These are phyloP conservation scores for Rubia yunnanensis DNA, from an alignment of 257 asterid species.

Conservation along the genomic window DNA sequence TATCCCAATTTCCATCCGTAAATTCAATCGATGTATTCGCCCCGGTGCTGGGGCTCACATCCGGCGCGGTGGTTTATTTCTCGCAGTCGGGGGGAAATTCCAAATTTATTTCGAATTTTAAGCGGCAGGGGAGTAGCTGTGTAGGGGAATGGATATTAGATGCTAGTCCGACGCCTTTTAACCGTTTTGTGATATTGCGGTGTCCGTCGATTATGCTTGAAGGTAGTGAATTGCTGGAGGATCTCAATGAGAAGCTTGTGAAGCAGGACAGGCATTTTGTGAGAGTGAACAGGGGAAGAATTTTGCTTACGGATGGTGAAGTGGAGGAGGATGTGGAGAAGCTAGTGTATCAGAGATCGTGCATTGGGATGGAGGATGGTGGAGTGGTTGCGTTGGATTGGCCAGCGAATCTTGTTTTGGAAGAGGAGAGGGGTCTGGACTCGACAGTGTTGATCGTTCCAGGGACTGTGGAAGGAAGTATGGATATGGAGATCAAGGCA, in stretches of 20 bases:
- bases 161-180: slow-evolving; percentile 85
- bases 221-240: slow-evolving; percentile 51
- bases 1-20: slow-evolving; percentile 44
- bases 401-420: slow-evolving; percentile 81
- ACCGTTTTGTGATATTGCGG: slow-evolving; percentile 73
- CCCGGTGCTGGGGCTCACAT: slow-evolving; percentile 62
- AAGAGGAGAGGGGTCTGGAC: slow-evolving; percentile 81
- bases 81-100: slow-evolving; percentile 22
- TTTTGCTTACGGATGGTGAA: slow-evolving; percentile 26
- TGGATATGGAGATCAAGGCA: slow-evolving; percentile 38
- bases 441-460: slow-evolving; percentile 76
- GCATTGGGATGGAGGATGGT: slow-evolving; percentile 69
- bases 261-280: slow-evolving; percentile 70
- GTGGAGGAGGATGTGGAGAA: slow-evolving; percentile 24
- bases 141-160: slow-evolving; percentile 82
- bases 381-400: slow-evolving; percentile 88
- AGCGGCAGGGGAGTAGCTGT: slow-evolving; percentile 8
- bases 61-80: slow-evolving; percentile 54
- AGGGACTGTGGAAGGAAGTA: slow-evolving; percentile 78
- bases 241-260: slow-evolving; percentile 57
- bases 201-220: slow-evolving; percentile 76
- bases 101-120: slow-evolving; percentile 3
- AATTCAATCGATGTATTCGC: slow-evolving; percentile 43
- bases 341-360: slow-evolving; percentile 77
- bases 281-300: slow-evolving; percentile 55